phyloP scores from a whole-genome alignment of 768 basidiomycete species.

The Lactarius trivialis region DNA sequence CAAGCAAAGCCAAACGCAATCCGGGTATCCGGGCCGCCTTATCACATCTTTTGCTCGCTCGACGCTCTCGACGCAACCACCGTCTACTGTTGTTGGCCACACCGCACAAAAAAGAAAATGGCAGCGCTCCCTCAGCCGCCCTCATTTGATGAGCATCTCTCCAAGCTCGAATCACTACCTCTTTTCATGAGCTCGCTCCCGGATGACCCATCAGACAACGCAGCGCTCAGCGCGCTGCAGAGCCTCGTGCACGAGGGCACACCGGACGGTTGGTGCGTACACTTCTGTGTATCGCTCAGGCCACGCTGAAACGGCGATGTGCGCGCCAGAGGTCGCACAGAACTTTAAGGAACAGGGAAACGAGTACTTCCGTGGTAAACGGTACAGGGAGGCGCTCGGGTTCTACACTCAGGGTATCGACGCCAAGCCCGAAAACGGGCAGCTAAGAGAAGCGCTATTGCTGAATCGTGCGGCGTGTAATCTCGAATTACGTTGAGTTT shows the following conservation, averaged over 20 bases:
- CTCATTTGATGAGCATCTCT: slow-evolving; percentile 34
- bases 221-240: slow-evolving; percentile 74
- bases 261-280: slow-evolving; percentile 71
- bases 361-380: slow-evolving; percentile 84
- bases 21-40: slow-evolving; percentile 4
- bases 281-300: not conserved
- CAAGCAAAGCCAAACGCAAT: slow-evolving; percentile 14
- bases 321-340: slow-evolving; percentile 65
- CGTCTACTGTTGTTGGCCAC: not conserved
- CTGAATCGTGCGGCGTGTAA: slow-evolving; percentile 94
- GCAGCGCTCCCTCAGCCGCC: slow-evolving; percentile 17
- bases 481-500: slow-evolving; percentile 66
- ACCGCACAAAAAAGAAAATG: not conserved
- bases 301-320: not conserved
- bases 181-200: slow-evolving; percentile 92
- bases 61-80: no score
- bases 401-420: slow-evolving; percentile 92
- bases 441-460: slow-evolving; percentile 58
- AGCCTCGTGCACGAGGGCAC: slow-evolving; percentile 84
- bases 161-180: slow-evolving; percentile 59
- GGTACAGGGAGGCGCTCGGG: slow-evolving; percentile 77
- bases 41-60: not conserved
- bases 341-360: slow-evolving; percentile 97
- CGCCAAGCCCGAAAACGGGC: slow-evolving; percentile 62
- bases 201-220: slow-evolving; percentile 53